Percentiles rank a stretch among this genome's conserved stretches.
These are phyloP conservation scores for Penicillium manginii DNA, from an alignment of 495 filamentous ascomycete species.

Conservation along the genomic window DNA sequence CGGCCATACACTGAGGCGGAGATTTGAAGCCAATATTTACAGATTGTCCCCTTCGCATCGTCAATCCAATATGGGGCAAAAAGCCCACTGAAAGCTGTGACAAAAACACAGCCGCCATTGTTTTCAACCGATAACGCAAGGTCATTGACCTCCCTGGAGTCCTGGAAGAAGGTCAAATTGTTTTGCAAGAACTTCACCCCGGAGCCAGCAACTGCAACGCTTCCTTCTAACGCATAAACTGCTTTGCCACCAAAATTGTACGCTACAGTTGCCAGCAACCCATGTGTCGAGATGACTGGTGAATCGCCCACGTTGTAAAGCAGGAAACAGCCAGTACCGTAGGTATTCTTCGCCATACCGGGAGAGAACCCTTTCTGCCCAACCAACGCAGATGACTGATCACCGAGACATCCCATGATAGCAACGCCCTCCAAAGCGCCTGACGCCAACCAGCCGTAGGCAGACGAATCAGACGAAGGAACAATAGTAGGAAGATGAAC, in stretches of 20 bases:
- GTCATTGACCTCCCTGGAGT: conserved; percentile 76
- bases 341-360: conserved; percentile 93
- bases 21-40: conserved; percentile 48
- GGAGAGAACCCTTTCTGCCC: conserved; percentile 89
- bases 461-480: conserved; percentile 74
- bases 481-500: conserved; percentile 83
- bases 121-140: conserved; percentile 80
- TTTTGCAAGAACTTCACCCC: conserved; percentile 89
- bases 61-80: conserved; percentile 99
- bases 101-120: conserved; percentile 91
- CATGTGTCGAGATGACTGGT: conserved; percentile 88
- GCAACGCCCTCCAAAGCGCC: conserved; percentile 69
- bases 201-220: conserved; percentile 89
- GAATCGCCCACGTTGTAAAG: conserved; percentile 90
- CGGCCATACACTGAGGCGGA: not conserved
- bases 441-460: conserved; percentile 68
- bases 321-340: conserved; percentile 94
- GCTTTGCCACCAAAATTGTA: conserved; percentile 72
- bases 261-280: conserved; percentile 88
- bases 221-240: conserved; percentile 91
- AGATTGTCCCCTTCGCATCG: conserved; percentile 89
- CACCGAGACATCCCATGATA: conserved; percentile 87
- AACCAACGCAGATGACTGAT: conserved; percentile 91
- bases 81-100: conserved; percentile 93
- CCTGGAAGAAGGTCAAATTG: conserved; percentile 78